These are phyloP conservation scores for Tuber microsphaerosporum DNA, from an alignment of 495 filamentous ascomycete species.

Conservation along the genomic window DNA sequence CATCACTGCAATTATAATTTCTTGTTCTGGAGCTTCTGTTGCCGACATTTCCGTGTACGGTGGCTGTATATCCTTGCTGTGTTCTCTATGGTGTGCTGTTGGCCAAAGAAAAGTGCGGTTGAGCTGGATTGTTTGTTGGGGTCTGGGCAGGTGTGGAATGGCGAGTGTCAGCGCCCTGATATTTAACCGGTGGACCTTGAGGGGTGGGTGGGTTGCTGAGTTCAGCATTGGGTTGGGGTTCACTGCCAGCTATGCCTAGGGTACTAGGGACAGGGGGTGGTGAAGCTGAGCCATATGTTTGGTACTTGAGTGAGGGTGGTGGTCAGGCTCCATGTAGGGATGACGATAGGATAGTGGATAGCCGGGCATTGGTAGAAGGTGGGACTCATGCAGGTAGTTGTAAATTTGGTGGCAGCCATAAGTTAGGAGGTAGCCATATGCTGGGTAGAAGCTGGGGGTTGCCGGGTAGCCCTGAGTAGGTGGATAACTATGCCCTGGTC, in stretches of 20 bases:
- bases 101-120: too few relatives aligned
- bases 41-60: too few relatives aligned
- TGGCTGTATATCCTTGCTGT: too few relatives aligned
- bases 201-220: too few relatives aligned
- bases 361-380: background rate
- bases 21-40: background rate
- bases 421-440: too few relatives aligned
- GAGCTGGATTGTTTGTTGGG: too few relatives aligned
- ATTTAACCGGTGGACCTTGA: too few relatives aligned
- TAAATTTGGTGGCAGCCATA: too few relatives aligned
- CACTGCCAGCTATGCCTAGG: background rate
- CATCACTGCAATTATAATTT: constrained; percentile 44
- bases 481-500: background rate
- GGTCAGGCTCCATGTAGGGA: background rate
- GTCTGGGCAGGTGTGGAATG: too few relatives aligned
- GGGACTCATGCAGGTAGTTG: background rate
- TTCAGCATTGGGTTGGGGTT: background rate
- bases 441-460: background rate
- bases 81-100: too few relatives aligned
- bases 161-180: too few relatives aligned
- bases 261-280: background rate
- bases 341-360: background rate
- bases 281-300: background rate
- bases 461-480: background rate
- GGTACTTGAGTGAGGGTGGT: background rate